phyloP scores from a whole-genome alignment of 164 flowering plant species.

The Chimonanthus salicifolius region DNA sequence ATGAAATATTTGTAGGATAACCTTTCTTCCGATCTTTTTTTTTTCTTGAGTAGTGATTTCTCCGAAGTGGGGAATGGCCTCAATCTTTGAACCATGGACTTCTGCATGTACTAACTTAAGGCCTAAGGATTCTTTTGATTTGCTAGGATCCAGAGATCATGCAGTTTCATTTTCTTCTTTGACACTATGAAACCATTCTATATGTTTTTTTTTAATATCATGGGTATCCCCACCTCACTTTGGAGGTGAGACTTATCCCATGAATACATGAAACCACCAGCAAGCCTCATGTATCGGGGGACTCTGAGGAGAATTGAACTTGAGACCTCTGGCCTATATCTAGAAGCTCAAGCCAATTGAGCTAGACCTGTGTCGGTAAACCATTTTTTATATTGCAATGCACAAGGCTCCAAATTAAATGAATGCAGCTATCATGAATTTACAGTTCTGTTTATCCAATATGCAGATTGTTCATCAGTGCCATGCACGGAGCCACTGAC shows the following conservation, averaged over 20 bases:
- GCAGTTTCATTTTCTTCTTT: not conserved
- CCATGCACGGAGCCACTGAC: constrained; percentile 60
- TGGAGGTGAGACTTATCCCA: not conserved
- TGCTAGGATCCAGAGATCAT: not conserved
- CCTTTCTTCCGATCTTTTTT: no score
- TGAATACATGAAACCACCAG: no score
- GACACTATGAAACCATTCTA: not conserved
- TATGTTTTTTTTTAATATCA: not conserved
- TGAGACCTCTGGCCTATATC: not conserved
- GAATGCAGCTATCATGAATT: not conserved
- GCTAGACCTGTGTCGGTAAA: not conserved
- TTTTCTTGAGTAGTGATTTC: no score
- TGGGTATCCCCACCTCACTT: not conserved
- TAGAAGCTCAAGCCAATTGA: not conserved
- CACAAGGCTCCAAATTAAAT: not conserved
- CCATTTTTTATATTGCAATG: not conserved
- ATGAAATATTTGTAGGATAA: no score
- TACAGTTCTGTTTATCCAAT: constrained; percentile 2
- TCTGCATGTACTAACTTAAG: not conserved
- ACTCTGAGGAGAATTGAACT: not conserved
- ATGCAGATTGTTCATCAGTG: constrained; percentile 56
- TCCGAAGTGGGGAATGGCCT: not conserved
- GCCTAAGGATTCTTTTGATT: not conserved
- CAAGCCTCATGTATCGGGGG: no score
- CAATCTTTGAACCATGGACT: not conserved